Conservation (phyloP, 768 basidiomycete species). For the Gautieria morchelliformis region DNA sequence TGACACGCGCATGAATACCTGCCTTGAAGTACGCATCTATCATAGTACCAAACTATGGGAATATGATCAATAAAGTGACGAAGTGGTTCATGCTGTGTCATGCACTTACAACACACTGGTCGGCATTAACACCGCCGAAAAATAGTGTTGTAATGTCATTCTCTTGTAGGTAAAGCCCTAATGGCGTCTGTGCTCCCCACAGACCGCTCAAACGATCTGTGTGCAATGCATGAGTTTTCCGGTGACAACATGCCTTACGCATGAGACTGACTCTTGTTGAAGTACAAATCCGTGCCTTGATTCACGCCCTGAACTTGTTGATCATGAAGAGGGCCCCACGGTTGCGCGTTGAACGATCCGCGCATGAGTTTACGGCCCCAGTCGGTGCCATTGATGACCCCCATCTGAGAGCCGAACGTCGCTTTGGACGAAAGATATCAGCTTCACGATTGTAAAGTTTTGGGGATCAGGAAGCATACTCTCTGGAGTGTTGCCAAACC, state of each 20-base stretch:
- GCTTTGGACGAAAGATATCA: background rate
- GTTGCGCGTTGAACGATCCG: background rate
- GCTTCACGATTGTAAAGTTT: too few species aligned
- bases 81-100: too few species aligned
- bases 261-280: conserved; percentile 2
- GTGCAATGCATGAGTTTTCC: background rate
- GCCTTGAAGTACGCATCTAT: too few species aligned
- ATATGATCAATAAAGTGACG: too few species aligned
- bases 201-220: conserved; percentile 1
- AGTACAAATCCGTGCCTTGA: background rate
- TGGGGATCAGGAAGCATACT: too few species aligned
- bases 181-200: conserved; percentile 1
- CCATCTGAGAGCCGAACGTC: conserved; percentile 1
- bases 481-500: background rate
- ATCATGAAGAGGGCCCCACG: background rate
- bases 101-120: background rate
- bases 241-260: background rate
- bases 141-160: conserved; percentile 3
- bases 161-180: background rate
- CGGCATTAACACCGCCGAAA: conserved; percentile 2
- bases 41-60: too few species aligned
- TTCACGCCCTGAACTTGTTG: background rate
- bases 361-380: background rate
- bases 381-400: background rate
- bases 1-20: too few species aligned